Base-by-base conservation (phyloP, 352 stramenopile genomes). In the Phytophthora macrochlamydospora region DNA sequence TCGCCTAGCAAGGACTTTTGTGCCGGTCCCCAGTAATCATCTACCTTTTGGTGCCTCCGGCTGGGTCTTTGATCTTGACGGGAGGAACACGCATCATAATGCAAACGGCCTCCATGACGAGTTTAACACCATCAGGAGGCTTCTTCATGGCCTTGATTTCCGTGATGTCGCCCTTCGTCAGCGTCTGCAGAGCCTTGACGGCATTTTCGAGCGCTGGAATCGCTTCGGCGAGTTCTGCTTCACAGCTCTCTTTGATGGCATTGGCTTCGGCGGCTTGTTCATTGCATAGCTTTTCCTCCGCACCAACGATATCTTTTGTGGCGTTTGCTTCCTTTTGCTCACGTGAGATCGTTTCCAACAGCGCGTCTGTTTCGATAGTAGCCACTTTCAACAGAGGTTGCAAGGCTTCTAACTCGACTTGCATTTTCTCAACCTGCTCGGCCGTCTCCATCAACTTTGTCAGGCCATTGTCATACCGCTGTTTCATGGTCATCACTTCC, bases 91-190 rank as follows among this genome's bases (percentile, higher is more conserved):
- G 81, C 91, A 98, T 97, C 90, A 99, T 97, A 55, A 98, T 96
- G 67, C 93, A 98, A 6, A 98, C 93, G 5, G 93, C 93, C 55
- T 98, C 92, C 88, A 99, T 97, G 18, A 97, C 92, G 2, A 98
- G 76, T 63, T 98, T 98, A 9, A 99, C 96, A 4, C 89, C 95
- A 51, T 96, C 83, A 18, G 95, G 94, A 0, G 95, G 95, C 59
- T 98, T 98, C 71, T 98, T 98, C 93, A 98, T 98, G n/a, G 87
- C 90, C 71, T 98, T 98, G 48, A 98, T 95, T 72, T 98, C 95
- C 1, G 90, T 96, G 69, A 98, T 98, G 49, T 98, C 94, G 28
- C 79, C 79, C 62, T 98, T 98, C 3, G 83, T 97, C n/a, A 98
- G 79, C 29, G 90, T 98, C 57, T 97, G 89, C 14, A 98, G 72